Evolutionary conservation across 148 eudicot species (phyloP).

Genomic region (Fagopyrum esculentum): DNA sequence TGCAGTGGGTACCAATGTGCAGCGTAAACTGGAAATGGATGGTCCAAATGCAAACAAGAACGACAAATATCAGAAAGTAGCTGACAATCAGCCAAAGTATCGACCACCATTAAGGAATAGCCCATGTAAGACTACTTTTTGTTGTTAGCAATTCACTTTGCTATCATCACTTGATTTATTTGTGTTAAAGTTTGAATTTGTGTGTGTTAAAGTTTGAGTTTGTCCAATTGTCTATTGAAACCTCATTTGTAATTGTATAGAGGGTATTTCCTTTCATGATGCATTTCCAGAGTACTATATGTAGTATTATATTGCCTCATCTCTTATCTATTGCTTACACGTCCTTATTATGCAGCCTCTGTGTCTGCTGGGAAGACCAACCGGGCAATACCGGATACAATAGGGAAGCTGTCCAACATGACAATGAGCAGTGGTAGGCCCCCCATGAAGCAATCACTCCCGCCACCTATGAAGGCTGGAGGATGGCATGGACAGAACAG

Average conservation of each 20-base stretch:
- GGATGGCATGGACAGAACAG: slow-evolving; percentile 68
- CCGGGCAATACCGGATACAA: slow-evolving; percentile 45
- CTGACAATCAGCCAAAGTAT: slow-evolving; percentile 41
- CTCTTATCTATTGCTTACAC: too few relatives aligned
- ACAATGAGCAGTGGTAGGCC: slow-evolving; percentile 37
- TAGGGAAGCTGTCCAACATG: slow-evolving; percentile 61
- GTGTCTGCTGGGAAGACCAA: slow-evolving; percentile 33
- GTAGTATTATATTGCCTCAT: too few relatives aligned
- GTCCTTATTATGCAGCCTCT: slow-evolving; percentile 26
- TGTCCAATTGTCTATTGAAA: neutral
- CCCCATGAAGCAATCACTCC: slow-evolving; percentile 39
- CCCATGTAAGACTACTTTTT: slow-evolving; percentile 35
- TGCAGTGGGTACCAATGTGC: slow-evolving; percentile 41
- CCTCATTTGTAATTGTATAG: neutral
- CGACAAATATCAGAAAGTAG: slow-evolving; percentile 28
- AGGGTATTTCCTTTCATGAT: too few relatives aligned
- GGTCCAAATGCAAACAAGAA: slow-evolving; percentile 43
- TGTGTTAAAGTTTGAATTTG: too few relatives aligned
- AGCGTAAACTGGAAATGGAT: slow-evolving; percentile 62
- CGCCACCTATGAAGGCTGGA: slow-evolving; percentile 85
- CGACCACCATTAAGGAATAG: slow-evolving; percentile 55
- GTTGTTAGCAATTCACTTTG: too few relatives aligned
- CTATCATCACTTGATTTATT: too few relatives aligned
- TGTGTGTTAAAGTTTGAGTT: too few relatives aligned
- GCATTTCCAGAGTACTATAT: too few relatives aligned